Percentiles rank a stretch among this genome's conserved stretches.
phyloP scores from a whole-genome alignment of 2,329 filamentous ascomycete species.

The Talaromyces amestolkiae region DNA sequence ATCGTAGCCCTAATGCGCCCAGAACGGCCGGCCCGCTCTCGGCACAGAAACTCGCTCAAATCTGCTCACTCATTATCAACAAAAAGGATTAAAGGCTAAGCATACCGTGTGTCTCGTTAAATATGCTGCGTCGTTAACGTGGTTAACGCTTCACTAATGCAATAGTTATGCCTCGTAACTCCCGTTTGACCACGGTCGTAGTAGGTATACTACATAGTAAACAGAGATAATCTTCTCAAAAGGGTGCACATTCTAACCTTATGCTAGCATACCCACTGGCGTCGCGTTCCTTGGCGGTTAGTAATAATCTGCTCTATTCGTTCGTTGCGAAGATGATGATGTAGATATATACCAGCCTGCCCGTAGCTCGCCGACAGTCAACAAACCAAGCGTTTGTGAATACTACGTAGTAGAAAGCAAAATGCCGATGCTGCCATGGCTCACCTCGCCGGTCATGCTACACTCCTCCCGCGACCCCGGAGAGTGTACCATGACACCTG shows the following conservation, averaged over 20 bases:
- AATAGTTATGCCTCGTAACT: not conserved
- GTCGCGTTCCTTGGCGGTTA: not conserved
- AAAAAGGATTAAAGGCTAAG: not conserved
- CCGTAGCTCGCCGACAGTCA: not conserved
- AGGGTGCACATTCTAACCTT: not conserved
- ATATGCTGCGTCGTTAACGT: not conserved
- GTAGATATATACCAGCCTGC: not conserved
- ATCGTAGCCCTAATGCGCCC: not conserved
- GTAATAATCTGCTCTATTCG: conserved; percentile 11
- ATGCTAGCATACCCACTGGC: not conserved
- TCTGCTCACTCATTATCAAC: not conserved
- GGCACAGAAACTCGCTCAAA: not conserved
- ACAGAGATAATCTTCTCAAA: not conserved
- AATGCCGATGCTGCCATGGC: conserved; percentile 23
- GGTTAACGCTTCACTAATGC: not conserved
- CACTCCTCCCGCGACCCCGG: conserved; percentile 25
- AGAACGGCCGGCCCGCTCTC: not conserved
- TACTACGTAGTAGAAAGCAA: not conserved
- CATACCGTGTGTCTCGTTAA: not conserved
- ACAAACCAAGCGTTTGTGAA: not conserved
- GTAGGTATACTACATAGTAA: not conserved
- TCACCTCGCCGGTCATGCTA: conserved; percentile 27
- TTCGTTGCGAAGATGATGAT: not conserved
- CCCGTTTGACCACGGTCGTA: not conserved
- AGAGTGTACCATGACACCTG: conserved; percentile 26